Evolutionary conservation across 2,329 filamentous ascomycete genomes (phyloP), one percentile per base, ranked within the genome.

Genomic region (Colletotrichum horii): DNA sequence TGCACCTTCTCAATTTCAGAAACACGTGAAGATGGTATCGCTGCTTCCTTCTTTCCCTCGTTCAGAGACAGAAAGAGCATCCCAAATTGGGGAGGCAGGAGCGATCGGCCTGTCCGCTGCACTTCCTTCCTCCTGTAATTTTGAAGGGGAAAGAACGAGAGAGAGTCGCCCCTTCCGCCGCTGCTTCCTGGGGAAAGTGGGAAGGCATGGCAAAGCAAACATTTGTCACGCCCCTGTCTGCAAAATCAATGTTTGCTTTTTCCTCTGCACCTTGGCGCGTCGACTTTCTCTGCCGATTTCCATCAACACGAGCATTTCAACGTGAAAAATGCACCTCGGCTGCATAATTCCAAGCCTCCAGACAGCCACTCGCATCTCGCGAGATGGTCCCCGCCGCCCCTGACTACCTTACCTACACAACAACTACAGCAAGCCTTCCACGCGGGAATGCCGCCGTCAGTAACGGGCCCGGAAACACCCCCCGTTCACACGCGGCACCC

Each of bases 171-270:
- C 55, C 14, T 24, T 30, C 9, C 9, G 11, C 11, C 30, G 30
- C 7, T 32, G 26, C 19, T 26, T n/a, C 34, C 34, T 12, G 16
- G n/a, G 43, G 43, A 52, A 52, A 48, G 43, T 22, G 43, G 43
- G 11, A 22, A 48, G 43, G 43, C n/a, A 52, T n/a, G 12, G 43
- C 43, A 52, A 52, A 22, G 43, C 43, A 64, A 38, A 24, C n/a
- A 64, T 32, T 38, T 38, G 19, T 15, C 9, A 22, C 8, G 22
- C 14, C 67, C 32, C 61, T 28, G 55, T 19, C 26, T 22, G 15
- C 15, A 56, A 64, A 62, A 67, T 62, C 14, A 34, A 56, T 34
- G 4, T 16, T 67, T 75, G 69, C 72, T 75, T 75, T 75, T 75
- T 58, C 43, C 11, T 72, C 61, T 64, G 32, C 61, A 32, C 30